Base-by-base conservation (phyloP, 2,329 filamentous ascomycete genomes). In the Trichoderma endophyticum region DNA sequence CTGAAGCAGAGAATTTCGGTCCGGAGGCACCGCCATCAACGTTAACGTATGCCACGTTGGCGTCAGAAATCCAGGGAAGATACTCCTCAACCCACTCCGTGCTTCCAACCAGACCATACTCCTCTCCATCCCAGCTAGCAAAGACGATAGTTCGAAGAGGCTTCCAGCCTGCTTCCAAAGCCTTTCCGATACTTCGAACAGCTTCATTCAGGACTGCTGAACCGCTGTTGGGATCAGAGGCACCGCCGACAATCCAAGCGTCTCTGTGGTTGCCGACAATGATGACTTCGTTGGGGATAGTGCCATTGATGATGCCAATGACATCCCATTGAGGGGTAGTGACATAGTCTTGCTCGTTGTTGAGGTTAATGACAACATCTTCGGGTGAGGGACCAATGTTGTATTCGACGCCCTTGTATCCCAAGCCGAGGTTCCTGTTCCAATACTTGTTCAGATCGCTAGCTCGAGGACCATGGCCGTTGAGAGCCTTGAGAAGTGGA, bases 71-170 rank as follows among this genome's bases (percentile, higher is more conserved):
- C 94, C 94, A 97, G 0, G 93, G 91, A 0, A 97, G 82, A 77
- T 93, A 93, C 75, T 97, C 93, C 79, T 97, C 94, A 0, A 97
- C 93, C 94, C 94, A 97, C 79, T 97, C 95, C 0, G 95, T 97
- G 68, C 91, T 94, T 5, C 95, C 95, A 15, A 97, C 81, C 6
- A 97, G 86, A 0, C 92, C 93, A 75, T 97, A 97, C 81, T 97
- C 94, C 81, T 94, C 92, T 36, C 91, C 91, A 74, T 94, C 92
- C 92, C 91, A 93, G 79, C 89, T 91, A 26, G 92, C 94, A 78
- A 98, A 95, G 54, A 98, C 93, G 71, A 98, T 93, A 0, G 95
- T 98, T 26, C 95, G 91, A 24, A 94, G 86, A 0, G 96, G 84
- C 76, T 83, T 84, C 84, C 84, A 85, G 18, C 84, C 84, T 30